Conservation (phyloP, 2,329 filamentous ascomycete genomes). For the Clarireedia sp. region DNA sequence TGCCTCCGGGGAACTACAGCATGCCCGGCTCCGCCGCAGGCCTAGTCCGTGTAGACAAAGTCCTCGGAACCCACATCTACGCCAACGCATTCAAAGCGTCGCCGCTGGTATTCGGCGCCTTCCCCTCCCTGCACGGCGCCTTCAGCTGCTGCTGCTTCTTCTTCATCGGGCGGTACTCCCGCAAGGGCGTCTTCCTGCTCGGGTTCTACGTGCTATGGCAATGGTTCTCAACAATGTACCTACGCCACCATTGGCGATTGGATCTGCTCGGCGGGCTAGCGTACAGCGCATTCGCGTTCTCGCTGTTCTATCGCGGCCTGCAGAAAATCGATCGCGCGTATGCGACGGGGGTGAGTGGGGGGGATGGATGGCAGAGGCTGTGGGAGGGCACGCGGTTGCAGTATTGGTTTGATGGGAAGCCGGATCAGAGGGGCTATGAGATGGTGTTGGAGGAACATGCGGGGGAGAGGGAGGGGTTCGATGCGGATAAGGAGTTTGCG, state of each 20-base stretch:
- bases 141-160: conserved; percentile 93
- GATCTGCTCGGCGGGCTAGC: conserved; percentile 81
- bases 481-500: conserved; percentile 8
- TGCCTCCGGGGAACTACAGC: conserved; percentile 83
- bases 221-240: conserved; percentile 96
- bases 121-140: conserved; percentile 86
- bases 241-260: conserved; percentile 90
- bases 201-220: conserved; percentile 73
- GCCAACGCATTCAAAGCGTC: conserved; percentile 85
- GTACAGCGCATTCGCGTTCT: conserved; percentile 69
- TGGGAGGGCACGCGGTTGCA: conserved; percentile 22
- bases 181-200: conserved; percentile 63
- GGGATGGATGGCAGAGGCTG: conserved; percentile 25
- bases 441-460: conserved; percentile 2
- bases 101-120: conserved; percentile 85
- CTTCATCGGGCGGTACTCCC: conserved; percentile 40
- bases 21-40: conserved; percentile 85
- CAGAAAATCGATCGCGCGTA: conserved; percentile 24
- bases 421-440: conserved; percentile 15
- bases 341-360: conserved; percentile 20
- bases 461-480: conserved; percentile 6
- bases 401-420: conserved; percentile 20
- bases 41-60: conserved; percentile 75
- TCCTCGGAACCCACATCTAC: conserved; percentile 84
- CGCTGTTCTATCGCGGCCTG: conserved; percentile 24